Conservation (phyloP, 352 stramenopile genomes). For the Pythium rishiriense region DNA sequence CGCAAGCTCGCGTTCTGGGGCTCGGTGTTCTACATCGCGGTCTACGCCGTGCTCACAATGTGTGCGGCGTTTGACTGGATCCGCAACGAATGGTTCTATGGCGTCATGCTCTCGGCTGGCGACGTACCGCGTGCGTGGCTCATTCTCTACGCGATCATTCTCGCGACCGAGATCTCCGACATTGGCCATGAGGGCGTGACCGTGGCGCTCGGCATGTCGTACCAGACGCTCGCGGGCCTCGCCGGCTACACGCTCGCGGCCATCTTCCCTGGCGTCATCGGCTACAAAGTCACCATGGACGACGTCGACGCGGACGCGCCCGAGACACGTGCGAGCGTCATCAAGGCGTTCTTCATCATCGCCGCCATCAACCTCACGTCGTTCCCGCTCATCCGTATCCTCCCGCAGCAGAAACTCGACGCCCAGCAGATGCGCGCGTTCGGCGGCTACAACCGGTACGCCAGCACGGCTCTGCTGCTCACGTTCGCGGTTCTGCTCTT, state of each 20-base stretch:
- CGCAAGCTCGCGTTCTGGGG: slow-evolving; percentile 14
- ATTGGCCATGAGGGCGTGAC: slow-evolving; percentile 52
- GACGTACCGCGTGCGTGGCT: slow-evolving; percentile 45
- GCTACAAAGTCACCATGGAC: slow-evolving; percentile 12
- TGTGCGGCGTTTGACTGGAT: slow-evolving; percentile 33
- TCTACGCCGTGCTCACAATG: slow-evolving; percentile 12
- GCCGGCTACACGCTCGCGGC: slow-evolving; percentile 27
- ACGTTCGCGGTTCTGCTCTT: slow-evolving; percentile 30
- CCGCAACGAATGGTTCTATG: slow-evolving; percentile 48
- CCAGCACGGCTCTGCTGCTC: slow-evolving; percentile 32
- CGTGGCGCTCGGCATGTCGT: slow-evolving; percentile 49
- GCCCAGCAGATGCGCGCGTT: slow-evolving; percentile 43
- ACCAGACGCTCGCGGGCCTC: slow-evolving; percentile 39
- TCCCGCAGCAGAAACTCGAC: slow-evolving; percentile 47
- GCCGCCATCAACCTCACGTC: slow-evolving; percentile 23
- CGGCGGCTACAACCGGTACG: slow-evolving; percentile 48
- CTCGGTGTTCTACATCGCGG: slow-evolving; percentile 15
- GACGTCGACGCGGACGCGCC: slow-evolving; percentile 8
- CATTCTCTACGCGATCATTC: slow-evolving; percentile 40
- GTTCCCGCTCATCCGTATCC: slow-evolving; percentile 20
- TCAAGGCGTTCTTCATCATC: slow-evolving; percentile 15
- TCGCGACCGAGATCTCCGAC: slow-evolving; percentile 55
- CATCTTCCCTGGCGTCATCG: slow-evolving; percentile 28
- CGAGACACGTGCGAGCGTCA: slow-evolving; percentile 7
- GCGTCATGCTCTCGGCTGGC: slow-evolving; percentile 24